Conservation (phyloP, 2,329 filamentous ascomycete species). For the Elsinoe fawcettii region DNA sequence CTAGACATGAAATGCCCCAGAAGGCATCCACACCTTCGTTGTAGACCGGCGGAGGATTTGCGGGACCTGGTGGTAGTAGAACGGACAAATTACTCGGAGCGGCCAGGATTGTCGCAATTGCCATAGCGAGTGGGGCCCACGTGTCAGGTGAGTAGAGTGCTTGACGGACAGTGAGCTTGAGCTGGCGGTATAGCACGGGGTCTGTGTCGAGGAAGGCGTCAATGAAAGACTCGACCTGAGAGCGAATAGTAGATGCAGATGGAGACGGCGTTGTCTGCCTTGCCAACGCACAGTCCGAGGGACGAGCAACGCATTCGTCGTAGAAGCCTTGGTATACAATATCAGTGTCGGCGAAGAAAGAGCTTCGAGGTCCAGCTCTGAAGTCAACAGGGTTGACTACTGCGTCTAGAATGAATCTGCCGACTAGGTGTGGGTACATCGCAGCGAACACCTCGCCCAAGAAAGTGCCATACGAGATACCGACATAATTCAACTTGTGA, state of each 20-base stretch:
- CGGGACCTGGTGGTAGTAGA: no score
- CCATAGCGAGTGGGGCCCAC: not conserved
- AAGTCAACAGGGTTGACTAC: conserved; percentile 38
- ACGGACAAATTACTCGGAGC: no score
- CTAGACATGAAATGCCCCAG: not conserved
- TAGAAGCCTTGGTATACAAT: conserved; percentile 41
- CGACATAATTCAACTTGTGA: conserved; percentile 37
- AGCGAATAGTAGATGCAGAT: not conserved
- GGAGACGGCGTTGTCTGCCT: not conserved
- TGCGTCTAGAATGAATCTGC: conserved; percentile 37
- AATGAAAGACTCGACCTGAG: not conserved
- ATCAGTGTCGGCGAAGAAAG: conserved; percentile 28
- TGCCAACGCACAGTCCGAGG: conserved; percentile 30
- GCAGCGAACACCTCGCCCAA: conserved; percentile 36
- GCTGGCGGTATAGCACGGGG: not conserved
- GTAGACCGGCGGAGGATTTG: not conserved
- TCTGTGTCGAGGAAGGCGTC: not conserved
- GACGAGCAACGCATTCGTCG: conserved; percentile 34
- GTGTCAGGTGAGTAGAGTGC: not conserved
- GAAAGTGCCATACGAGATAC: conserved; percentile 43
- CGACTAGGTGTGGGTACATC: conserved; percentile 34
- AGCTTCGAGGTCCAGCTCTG: conserved; percentile 18
- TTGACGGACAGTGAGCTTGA: not conserved
- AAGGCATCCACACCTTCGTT: not conserved
- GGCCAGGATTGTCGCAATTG: not conserved